Conservation (phyloP, 176 grass and related monocot genomes). For the Aechmea fasciata region DNA sequence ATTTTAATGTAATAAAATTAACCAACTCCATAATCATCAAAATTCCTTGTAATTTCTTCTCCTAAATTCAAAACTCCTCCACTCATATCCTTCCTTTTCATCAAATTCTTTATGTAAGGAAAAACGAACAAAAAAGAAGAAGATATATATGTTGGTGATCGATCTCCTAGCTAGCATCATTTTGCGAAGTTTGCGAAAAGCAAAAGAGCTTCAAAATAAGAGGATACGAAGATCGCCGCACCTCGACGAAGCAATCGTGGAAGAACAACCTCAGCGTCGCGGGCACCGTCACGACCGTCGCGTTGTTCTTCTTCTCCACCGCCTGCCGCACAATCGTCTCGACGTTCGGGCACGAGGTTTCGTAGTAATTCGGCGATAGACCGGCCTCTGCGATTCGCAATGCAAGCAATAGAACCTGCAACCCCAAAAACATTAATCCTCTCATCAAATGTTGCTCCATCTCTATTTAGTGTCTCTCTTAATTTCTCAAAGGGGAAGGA, state of each 20-base stretch:
- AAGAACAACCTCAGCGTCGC: slow-evolving; percentile 58
- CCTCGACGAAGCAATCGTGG: slow-evolving; percentile 56
- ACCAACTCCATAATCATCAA: too few relatives aligned
- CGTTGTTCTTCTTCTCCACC: slow-evolving; percentile 33
- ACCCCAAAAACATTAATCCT: too few relatives aligned
- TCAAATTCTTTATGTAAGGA: too few relatives aligned
- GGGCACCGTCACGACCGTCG: slow-evolving; percentile 43
- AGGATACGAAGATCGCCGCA: neutral
- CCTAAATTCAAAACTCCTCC: too few relatives aligned
- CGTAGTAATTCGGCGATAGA: slow-evolving; percentile 33
- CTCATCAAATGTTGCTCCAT: too few relatives aligned
- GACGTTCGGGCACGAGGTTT: slow-evolving; percentile 39
- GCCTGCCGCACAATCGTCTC: slow-evolving; percentile 36
- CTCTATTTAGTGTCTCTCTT: too few relatives aligned
- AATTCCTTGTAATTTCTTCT: too few relatives aligned
- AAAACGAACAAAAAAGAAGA: neutral
- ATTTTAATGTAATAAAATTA: too few relatives aligned
- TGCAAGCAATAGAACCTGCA: too few relatives aligned
- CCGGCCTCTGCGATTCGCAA: slow-evolving; percentile 1
- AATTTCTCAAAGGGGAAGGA: too few relatives aligned
- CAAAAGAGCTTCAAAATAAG: neutral
- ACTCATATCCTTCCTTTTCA: too few relatives aligned
- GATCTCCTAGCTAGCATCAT: slow-evolving; percentile 31
- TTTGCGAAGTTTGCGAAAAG: neutral
- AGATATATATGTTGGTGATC: slow-evolving; percentile 17